Conservation (phyloP, 495 filamentous ascomycete species). For the Aspergillus ostianus region DNA sequence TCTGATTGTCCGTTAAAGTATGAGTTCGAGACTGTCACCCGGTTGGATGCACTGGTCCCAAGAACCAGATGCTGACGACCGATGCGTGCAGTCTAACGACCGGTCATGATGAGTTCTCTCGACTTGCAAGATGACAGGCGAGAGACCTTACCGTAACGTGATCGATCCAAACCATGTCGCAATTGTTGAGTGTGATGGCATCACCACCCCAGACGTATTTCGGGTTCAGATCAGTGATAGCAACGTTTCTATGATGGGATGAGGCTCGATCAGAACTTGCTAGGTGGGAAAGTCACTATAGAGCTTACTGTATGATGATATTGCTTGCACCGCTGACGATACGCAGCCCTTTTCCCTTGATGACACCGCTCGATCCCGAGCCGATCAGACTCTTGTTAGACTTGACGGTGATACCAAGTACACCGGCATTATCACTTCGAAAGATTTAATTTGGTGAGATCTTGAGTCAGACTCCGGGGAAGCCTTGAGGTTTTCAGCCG, state of each 20-base stretch:
- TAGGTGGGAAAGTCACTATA: neutral
- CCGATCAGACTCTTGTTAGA: slow-evolving; percentile 46
- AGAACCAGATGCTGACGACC: slow-evolving; percentile 45
- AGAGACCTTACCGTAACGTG: slow-evolving; percentile 28
- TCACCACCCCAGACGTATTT: slow-evolving; percentile 49
- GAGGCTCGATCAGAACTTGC: neutral
- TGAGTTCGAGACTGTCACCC: slow-evolving; percentile 45
- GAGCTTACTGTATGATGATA: slow-evolving; percentile 42
- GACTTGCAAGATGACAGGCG: neutral
- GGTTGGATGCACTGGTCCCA: slow-evolving; percentile 35
- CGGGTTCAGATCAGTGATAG: slow-evolving; percentile 45
- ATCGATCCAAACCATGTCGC: slow-evolving; percentile 45
- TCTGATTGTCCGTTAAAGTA: slow-evolving; percentile 38
- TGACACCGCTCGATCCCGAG: slow-evolving; percentile 33
- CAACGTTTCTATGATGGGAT: slow-evolving; percentile 33
- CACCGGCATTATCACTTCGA: slow-evolving; percentile 34
- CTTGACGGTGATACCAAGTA: slow-evolving; percentile 36
- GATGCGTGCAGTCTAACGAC: slow-evolving; percentile 34
- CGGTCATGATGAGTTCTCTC: neutral
- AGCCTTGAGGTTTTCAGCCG: too few relatives aligned
- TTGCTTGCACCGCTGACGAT: slow-evolving; percentile 42
- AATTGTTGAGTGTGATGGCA: slow-evolving; percentile 39
- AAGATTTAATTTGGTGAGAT: neutral
- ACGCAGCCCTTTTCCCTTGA: slow-evolving; percentile 43
- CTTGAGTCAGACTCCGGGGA: neutral